Base-by-base conservation (phyloP, 352 stramenopile genomes). In the Globisporangium abappressorium region DNA sequence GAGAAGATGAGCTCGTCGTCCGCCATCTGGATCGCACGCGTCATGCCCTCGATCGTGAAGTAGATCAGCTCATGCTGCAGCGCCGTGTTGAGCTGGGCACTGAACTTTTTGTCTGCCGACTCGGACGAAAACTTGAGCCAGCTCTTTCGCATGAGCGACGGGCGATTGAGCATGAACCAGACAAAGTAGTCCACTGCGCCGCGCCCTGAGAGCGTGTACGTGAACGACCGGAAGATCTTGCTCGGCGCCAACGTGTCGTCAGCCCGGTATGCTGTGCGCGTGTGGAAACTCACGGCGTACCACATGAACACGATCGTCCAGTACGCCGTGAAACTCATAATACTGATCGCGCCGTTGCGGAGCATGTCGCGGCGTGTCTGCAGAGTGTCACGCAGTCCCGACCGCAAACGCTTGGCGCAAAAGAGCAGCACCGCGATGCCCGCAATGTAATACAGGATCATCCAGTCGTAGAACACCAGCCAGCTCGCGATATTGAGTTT, bases 21-120 rank as follows among this genome's bases (percentile, higher is more conserved):
- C 3, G 84, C 80, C 22, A 85, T 70, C 28, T 92, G 77, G 36
- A 96, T 76, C 5, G 90, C 84, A 12, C 80, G 77, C 26, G 82
- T 91, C 85, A 97, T 96, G 11, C 90, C 87, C 34, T 92, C 82
- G 43, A 94, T 94, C n/a, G 90, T 97, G 65, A 94, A 97, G 62
- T 93, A 93, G 55, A 97, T 91, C 28, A 97, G 79, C 58, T 97
- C 90, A 24, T 89, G 82, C 69, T 94, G 86, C 8, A 97, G 73
- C 59, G 89, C 85, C 18, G 80, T 91, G 68, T 97, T 97, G 55
- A 97, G 77, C 67, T 97, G 90, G 3, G 89, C 87, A 30, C 83
- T 92, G 47, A 92, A 91, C 64, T 94, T 88, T 43, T 87, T 91
- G 65, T 94, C 87, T 0, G 81, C 85, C 8, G 84, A 92, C 59